Percentiles rank a stretch among this genome's conserved stretches.
Evolutionary conservation across 371 early-diverging fungal species (phyloP).

Genomic region (Circinella umbellata): DNA sequence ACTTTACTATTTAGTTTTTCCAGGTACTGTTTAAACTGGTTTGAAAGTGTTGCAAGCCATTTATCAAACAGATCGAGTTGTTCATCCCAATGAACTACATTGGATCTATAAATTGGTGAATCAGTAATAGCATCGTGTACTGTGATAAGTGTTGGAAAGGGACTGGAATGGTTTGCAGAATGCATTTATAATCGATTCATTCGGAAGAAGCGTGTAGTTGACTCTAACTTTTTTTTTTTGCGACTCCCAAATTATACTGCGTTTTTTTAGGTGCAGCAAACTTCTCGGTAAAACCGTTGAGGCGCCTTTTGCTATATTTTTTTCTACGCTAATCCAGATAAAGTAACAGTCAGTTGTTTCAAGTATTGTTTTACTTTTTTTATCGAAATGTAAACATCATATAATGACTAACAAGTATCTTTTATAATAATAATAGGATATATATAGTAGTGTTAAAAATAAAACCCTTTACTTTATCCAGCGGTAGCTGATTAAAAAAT

Average conservation of each 20-base stretch:
- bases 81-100: constrained; percentile 62
- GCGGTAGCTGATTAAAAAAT: no score
- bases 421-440: no score
- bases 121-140: constrained; percentile 61
- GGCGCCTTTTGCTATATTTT: no score
- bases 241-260: not conserved
- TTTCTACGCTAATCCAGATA: no score
- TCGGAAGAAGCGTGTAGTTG: not conserved
- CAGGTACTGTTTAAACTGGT: constrained; percentile 42
- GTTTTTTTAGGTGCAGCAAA: not conserved
- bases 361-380: no score
- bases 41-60: constrained; percentile 62
- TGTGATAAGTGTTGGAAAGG: constrained; percentile 29
- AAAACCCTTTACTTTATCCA: no score
- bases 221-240: not conserved
- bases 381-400: no score
- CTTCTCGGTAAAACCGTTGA: no score
- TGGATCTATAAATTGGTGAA: constrained; percentile 71
- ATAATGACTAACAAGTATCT: no score
- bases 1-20: constrained; percentile 53
- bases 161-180: constrained; percentile 13
- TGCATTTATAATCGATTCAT: constrained; percentile 10
- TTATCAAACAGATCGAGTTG: constrained; percentile 65
- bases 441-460: no score
- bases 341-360: no score